Evolutionary conservation across 148 eudicot species (phyloP).

Genomic region (Camellia sinensis): DNA sequence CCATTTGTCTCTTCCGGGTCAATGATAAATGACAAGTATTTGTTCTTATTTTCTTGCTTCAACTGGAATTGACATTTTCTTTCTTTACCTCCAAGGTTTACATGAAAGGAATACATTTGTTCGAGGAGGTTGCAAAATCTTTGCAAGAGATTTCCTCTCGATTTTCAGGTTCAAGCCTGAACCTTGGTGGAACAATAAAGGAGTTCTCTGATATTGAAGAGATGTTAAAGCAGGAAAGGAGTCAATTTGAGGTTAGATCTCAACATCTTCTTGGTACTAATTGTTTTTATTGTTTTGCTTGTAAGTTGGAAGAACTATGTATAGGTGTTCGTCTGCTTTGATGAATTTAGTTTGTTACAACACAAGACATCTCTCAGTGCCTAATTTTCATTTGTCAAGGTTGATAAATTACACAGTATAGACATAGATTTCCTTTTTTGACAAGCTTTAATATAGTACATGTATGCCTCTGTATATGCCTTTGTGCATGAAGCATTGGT

Average conservation of each 20-base stretch:
- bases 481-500: background rate
- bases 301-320: background rate
- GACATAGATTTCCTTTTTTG: background rate
- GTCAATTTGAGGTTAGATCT: slow-evolving; percentile 67
- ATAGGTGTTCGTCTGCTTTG: background rate
- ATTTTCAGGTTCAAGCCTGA: slow-evolving; percentile 43
- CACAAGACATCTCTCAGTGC: background rate
- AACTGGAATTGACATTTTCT: slow-evolving; percentile 3
- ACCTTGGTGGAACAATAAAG: slow-evolving; percentile 44
- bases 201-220: slow-evolving; percentile 61
- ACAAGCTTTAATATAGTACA: background rate
- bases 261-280: background rate
- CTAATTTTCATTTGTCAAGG: background rate
- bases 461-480: background rate
- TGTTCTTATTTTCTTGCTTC: background rate
- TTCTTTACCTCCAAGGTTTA: slow-evolving; percentile 40
- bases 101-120: slow-evolving; percentile 50
- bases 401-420: background rate
- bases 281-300: background rate
- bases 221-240: slow-evolving; percentile 59
- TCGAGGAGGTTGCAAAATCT: slow-evolving; percentile 52
- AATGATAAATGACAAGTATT: background rate
- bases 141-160: slow-evolving; percentile 46
- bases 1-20: background rate
- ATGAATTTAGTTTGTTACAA: background rate